These are phyloP conservation scores for Holtermanniella nyarrowii DNA, from an alignment of 768 basidiomycete species.

Conservation along the genomic window DNA sequence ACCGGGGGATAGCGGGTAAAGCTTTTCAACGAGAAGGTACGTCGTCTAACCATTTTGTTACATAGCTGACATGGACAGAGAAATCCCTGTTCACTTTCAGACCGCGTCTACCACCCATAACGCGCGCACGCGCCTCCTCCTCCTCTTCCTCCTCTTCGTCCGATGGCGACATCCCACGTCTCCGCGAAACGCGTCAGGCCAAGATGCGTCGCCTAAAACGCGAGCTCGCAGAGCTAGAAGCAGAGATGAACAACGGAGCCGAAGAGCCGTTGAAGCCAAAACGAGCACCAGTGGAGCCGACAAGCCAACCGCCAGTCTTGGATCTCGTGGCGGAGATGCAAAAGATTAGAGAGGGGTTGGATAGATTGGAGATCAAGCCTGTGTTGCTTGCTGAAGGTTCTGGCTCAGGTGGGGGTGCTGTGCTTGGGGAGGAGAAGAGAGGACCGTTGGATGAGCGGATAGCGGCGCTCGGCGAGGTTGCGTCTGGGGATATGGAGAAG, in stretches of 20 bases:
- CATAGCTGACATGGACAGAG: slow-evolving; percentile 2
- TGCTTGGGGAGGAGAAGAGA: slow-evolving; percentile 1
- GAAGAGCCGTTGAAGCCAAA: slow-evolving; percentile 1
- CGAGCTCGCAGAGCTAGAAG: slow-evolving; percentile 69
- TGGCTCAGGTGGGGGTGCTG: not conserved
- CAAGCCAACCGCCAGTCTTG: slow-evolving; percentile 46
- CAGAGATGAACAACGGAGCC: slow-evolving; percentile 5
- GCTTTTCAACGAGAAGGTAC: slow-evolving; percentile 25
- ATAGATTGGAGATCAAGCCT: slow-evolving; percentile 6
- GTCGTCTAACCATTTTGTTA: slow-evolving; percentile 2
- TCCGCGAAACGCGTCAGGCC: slow-evolving; percentile 39
- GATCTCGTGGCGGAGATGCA: slow-evolving; percentile 15
- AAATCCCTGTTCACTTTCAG: slow-evolving; percentile 15
- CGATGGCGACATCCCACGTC: slow-evolving; percentile 1
- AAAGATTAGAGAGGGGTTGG: slow-evolving; percentile 19
- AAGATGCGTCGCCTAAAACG: slow-evolving; percentile 51
- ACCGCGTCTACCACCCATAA: slow-evolving; percentile 25
- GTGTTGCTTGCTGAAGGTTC: not conserved
- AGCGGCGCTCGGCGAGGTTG: slow-evolving; percentile 13
- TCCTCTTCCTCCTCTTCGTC: slow-evolving; percentile 11
- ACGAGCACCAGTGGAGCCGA: slow-evolving; percentile 59
- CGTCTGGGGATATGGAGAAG: slow-evolving; percentile 7
- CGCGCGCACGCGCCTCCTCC: slow-evolving; percentile 4
- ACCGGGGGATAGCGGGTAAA: slow-evolving; percentile 20
- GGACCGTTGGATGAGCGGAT: slow-evolving; percentile 2